Evolutionary conservation across 164 flowering plant genomes (phyloP).

Genomic region (Malania oleifera): DNA sequence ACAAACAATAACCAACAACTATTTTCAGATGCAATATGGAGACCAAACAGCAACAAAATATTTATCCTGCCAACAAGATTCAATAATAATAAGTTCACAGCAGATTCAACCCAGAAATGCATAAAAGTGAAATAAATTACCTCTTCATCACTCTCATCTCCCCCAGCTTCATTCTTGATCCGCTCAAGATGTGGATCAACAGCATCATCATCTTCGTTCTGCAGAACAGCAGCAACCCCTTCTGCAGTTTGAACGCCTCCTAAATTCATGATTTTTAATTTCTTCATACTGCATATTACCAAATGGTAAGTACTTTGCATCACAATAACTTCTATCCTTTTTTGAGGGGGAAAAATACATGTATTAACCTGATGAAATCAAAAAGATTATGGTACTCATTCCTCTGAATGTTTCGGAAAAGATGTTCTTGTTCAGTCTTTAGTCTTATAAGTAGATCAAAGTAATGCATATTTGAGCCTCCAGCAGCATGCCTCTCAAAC

Average conservation of each 20-base stretch:
- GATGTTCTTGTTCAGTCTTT: conserved; percentile 85
- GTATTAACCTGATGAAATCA: conserved; percentile 76
- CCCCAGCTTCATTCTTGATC: conserved; percentile 77
- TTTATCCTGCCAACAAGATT: too few species aligned
- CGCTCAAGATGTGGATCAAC: conserved; percentile 94
- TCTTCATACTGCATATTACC: conserved; percentile 53
- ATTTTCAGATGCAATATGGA: too few species aligned
- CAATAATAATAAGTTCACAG: too few species aligned
- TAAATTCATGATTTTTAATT: conserved; percentile 78
- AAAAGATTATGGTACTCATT: conserved; percentile 87
- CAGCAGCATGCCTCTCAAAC: conserved; percentile 95
- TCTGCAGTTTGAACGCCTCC: conserved; percentile 45
- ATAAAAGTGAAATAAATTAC: conserved; percentile 20
- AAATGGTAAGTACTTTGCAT: background rate
- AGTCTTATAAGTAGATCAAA: conserved; percentile 86
- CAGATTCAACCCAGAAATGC: background rate
- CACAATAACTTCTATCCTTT: background rate
- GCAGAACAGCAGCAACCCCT: conserved; percentile 68
- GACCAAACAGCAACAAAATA: too few species aligned
- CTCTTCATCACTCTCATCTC: conserved; percentile 97
- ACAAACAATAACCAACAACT: too few species aligned
- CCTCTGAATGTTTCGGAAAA: conserved; percentile 90
- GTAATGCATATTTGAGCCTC: conserved; percentile 94
- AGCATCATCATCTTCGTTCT: conserved; percentile 71
- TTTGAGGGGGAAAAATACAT: background rate